Evolutionary conservation across 805 yeast genomes (phyloP), one percentile per base, ranked within the genome.

Genomic region (Schizosaccharomyces japonicus): DNA sequence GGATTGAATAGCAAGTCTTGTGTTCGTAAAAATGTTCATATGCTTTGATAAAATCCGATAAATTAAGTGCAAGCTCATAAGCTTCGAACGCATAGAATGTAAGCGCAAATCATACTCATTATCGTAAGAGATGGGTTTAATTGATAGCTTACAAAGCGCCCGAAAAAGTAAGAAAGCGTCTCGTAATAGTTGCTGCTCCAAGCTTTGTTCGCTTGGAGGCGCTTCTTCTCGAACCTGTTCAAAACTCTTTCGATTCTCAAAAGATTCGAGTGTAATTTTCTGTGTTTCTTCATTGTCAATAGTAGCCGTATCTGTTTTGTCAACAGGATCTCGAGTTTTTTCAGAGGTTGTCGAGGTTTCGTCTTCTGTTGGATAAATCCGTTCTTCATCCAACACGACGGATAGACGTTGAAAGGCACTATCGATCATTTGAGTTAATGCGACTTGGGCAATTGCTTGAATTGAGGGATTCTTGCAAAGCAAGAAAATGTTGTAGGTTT

Each of bases 401-500:
- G 15, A 70, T 33, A 75, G 73, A 52, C 90, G 73, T 52, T 80
- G 93, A 63, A 83, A 90, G 8, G 85, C 78, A 6, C 81, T 76
- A 49, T 76, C 76, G 21, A 90, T 82, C 56, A 87, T 79, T 63
- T 90, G 99, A 2, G 92, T 81, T 53, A 90, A 68, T 5, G 90
- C 79, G 1, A 94, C 96, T 65, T 92, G 96, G 0, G 98, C 96
- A 50, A 85, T 76, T 1, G 84, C 80, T 63, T 90, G 98, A 58
- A 84, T 87, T 25, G 80, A 67, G 2, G 87, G 75, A 17, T 79
- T 75, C 50, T 80, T 67, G 0, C 95, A 83, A 49, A 82, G 70
- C 39, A 90, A 78, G 57, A 87, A 92, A 26, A 92, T 80, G 59
- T 84, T 85, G 65, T 90, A 90, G 26, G 87, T 82, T 57, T 82